Evolutionary conservation across 176 grass and related monocot species (phyloP), one percentile per base, ranked within the genome.

Genomic region (Melocanna baccifera): DNA sequence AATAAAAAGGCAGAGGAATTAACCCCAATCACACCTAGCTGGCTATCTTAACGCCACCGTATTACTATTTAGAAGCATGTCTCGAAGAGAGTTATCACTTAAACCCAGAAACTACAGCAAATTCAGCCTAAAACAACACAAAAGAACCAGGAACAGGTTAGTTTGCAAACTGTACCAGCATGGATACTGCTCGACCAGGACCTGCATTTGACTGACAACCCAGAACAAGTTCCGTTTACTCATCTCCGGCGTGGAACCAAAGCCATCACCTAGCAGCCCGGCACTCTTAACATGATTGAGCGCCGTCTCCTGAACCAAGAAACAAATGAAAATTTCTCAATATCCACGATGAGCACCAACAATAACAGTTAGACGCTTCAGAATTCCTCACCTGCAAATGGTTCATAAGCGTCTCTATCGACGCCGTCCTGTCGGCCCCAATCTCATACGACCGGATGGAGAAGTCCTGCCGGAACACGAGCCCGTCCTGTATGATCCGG

Each of bases 391-490:
- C 90, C 82, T 94, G 90, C 55, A 94, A 76, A 90, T 94, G 93
- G 53, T 94, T 94, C 93, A 94, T 94, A 16, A 94, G 69, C 4
- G 87, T 92, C 23, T 94, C 93, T 79, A 92, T 94, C 22, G 93
- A 94, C 0, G 90, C 90, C 9, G 87, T 94, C 41, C 65, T 67
- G 66, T 94, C 85, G 0, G 90, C 90, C 25, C 93, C 93, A 26
- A 94, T 92, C 70, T 94, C 90, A 84, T 94, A 94, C 1, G 93
- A 94, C 47, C 93, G 73, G 75, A 94, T 94, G 23, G 73, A 82
- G 66, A 94, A 94, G 23, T 94, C 87, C 87, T 94, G 82, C 76
- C 87, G 69, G 72, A 94, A 94, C 34, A 94, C 85, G 13, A 90
- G 53, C 25, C 92, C 87, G 57, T 90, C 87, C 41, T 86, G 78